A percentile compares a stretch with the other conserved stretches of the same genome.
These are phyloP conservation scores for Exophiala sideris DNA, from an alignment of 2,329 filamentous ascomycete species.

Conservation along the genomic window DNA sequence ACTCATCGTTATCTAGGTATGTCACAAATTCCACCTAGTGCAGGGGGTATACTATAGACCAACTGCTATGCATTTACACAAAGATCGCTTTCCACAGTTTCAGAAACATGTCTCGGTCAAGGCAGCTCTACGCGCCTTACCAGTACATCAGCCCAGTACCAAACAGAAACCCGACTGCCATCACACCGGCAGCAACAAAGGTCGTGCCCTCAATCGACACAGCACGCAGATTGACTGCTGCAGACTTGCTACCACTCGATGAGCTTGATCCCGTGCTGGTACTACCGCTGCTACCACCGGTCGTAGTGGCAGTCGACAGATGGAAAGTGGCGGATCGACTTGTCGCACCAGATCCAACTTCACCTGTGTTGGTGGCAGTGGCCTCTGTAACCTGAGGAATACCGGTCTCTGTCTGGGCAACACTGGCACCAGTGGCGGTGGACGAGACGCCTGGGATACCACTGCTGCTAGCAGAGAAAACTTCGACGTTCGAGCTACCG, in stretches of 20 bases:
- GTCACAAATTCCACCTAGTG: too few species aligned
- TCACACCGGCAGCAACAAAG: slow-evolving; percentile 9
- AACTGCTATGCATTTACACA: too few species aligned
- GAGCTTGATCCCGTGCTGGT: slow-evolving; percentile 1
- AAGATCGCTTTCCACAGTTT: too few species aligned
- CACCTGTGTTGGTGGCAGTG: slow-evolving; percentile 15
- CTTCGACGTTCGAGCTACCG: slow-evolving; percentile 17
- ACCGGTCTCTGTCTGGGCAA: slow-evolving; percentile 31
- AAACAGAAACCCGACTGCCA: slow-evolving; percentile 15
- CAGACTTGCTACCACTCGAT: slow-evolving; percentile 6
- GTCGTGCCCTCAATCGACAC: slow-evolving; percentile 7
- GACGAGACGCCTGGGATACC: slow-evolving; percentile 22
- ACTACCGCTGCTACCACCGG: slow-evolving; percentile 1
- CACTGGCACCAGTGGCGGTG: slow-evolving; percentile 24
- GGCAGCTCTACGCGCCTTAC: not conserved
- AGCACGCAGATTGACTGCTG: slow-evolving; percentile 14
- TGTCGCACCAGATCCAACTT: slow-evolving; percentile 6
- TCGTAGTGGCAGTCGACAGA: slow-evolving; percentile 12
- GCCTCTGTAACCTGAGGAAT: slow-evolving; percentile 20
- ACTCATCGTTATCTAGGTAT: too few species aligned
- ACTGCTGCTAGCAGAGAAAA: slow-evolving; percentile 15
- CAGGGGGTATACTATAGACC: too few species aligned
- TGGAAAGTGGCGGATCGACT: slow-evolving; percentile 24
- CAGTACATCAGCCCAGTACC: slow-evolving; percentile 22
- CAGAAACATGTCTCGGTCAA: too few species aligned